Evolutionary conservation across 305 asterid genomes (phyloP).

Genomic region (Nicotiana rustica): DNA sequence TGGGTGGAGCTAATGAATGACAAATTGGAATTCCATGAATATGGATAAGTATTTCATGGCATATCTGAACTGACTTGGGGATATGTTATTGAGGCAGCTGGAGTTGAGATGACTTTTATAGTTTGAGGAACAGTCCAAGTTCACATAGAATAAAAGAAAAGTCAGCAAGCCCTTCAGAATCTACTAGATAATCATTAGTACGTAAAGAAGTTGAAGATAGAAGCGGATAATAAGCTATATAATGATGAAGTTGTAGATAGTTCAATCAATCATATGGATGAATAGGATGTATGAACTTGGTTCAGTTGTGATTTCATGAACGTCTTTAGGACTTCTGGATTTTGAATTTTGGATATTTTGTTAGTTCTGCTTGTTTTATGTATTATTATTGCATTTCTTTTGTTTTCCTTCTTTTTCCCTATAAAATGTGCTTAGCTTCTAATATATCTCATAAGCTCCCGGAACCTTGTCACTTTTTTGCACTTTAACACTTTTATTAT

Average conservation of each 20-base stretch:
- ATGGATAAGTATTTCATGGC: neutral
- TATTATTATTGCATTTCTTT: neutral
- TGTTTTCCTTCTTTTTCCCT: neutral
- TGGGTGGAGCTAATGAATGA: neutral
- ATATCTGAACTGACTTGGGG: neutral
- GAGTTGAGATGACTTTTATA: neutral
- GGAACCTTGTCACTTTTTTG: neutral
- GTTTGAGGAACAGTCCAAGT: neutral
- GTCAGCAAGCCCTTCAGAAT: neutral
- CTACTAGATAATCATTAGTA: neutral
- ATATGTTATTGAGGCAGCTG: neutral
- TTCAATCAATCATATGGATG: neutral
- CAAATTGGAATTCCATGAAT: constrained; percentile 5
- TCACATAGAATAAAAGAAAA: neutral
- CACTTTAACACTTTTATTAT: neutral
- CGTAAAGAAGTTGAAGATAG: neutral
- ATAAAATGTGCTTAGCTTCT: neutral
- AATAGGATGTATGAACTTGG: neutral
- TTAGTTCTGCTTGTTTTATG: neutral
- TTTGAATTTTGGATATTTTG: neutral
- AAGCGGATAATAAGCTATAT: neutral
- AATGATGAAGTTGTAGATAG: neutral
- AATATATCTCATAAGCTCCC: neutral
- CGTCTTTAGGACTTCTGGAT: neutral
- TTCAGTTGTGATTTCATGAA: constrained; percentile 21